Conservation (phyloP, 345 rosid species). For the Arabidopsis suecica region DNA sequence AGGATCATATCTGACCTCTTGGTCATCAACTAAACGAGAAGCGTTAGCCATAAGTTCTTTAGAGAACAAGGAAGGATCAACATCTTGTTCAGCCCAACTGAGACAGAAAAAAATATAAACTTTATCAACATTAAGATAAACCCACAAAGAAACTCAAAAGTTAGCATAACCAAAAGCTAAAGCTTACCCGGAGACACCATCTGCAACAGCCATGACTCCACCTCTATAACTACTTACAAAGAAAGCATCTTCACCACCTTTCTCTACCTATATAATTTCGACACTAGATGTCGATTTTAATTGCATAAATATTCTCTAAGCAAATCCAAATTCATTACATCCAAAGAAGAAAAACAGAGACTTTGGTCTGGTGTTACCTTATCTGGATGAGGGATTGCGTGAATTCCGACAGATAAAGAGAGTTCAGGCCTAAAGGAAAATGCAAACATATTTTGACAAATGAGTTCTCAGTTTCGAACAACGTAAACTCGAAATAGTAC, state of each 20-base stretch:
- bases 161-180: constrained; percentile 1
- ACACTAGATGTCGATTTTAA: constrained; percentile 16
- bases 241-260: constrained; percentile 91
- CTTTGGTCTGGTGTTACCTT: constrained; percentile 51
- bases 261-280: constrained; percentile 55
- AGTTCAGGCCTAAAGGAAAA: constrained; percentile 47
- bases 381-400: constrained; percentile 78
- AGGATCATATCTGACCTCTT: constrained; percentile 76
- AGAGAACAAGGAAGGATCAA: constrained; percentile 88
- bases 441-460: neutral
- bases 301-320: constrained; percentile 8
- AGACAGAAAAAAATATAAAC: constrained; percentile 34
- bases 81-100: constrained; percentile 89
- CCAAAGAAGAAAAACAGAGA: constrained; percentile 2
- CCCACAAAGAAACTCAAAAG: neutral
- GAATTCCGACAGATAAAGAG: constrained; percentile 63
- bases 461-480: neutral
- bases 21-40: constrained; percentile 59
- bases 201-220: constrained; percentile 89
- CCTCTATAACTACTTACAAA: constrained; percentile 69
- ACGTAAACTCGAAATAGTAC: neutral
- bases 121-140: constrained; percentile 20
- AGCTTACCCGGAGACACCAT: constrained; percentile 87
- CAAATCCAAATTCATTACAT: neutral
- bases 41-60: constrained; percentile 75